Conservation (phyloP, 352 stramenopile genomes). For the Blastocystis sp. region DNA sequence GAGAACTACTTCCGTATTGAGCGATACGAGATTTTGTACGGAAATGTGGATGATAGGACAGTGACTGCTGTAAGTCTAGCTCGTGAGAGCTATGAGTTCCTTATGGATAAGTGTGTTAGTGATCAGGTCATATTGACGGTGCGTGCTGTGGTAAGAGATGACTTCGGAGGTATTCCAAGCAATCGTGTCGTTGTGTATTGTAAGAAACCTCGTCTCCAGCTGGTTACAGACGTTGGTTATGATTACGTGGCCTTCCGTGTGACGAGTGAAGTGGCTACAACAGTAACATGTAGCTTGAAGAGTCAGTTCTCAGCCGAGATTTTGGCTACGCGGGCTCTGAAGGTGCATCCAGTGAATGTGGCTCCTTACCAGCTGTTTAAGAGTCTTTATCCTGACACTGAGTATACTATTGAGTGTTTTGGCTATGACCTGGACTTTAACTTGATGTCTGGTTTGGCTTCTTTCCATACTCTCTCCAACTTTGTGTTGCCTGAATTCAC, state of each 20-base stretch:
- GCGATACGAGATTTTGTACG: conserved; percentile 31
- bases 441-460: neutral
- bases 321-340: neutral
- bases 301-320: neutral
- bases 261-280: conserved; percentile 10
- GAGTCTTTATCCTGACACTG: conserved; percentile 39
- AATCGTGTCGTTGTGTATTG: conserved; percentile 49
- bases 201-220: neutral
- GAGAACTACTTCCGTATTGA: conserved; percentile 61
- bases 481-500: neutral
- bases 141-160: neutral
- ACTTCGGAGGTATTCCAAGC: conserved; percentile 2
- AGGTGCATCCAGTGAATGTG: neutral
- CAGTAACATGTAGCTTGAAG: conserved; percentile 5
- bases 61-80: neutral
- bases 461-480: conserved; percentile 1
- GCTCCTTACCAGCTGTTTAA: conserved; percentile 21
- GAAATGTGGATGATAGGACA: conserved; percentile 20
- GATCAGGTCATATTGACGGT: conserved; percentile 22
- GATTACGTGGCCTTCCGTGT: conserved; percentile 19
- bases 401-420: conserved; percentile 31
- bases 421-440: conserved; percentile 21
- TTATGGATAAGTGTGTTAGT: conserved; percentile 39
- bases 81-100: conserved; percentile 3
- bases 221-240: neutral